Evolutionary conservation across 2,329 filamentous ascomycete species (phyloP).

Genomic region (Trichoderma afroharzianum): DNA sequence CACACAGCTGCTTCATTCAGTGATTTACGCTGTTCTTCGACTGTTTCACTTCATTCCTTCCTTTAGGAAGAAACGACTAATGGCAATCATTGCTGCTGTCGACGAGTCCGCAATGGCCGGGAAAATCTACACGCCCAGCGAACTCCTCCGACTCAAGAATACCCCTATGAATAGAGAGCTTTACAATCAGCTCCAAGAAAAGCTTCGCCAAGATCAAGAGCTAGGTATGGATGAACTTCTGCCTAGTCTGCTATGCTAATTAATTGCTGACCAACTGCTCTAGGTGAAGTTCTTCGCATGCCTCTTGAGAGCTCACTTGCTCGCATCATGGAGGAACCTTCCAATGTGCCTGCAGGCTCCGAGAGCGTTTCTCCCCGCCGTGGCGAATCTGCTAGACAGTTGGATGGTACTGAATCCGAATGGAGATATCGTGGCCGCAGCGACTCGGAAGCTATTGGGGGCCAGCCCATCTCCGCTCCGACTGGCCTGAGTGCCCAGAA

Average conservation of each 20-base stretch:
- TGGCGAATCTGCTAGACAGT: slow-evolving; percentile 28
- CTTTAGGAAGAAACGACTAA: slow-evolving; percentile 31
- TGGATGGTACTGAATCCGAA: slow-evolving; percentile 41
- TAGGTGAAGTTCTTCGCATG: slow-evolving; percentile 33
- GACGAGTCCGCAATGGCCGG: slow-evolving; percentile 38
- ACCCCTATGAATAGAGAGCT: slow-evolving; percentile 27
- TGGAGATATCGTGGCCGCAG: slow-evolving; percentile 46
- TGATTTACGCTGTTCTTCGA: slow-evolving; percentile 31
- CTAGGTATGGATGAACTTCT: slow-evolving; percentile 35
- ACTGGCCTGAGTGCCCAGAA: slow-evolving; percentile 51
- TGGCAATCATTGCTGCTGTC: slow-evolving; percentile 41
- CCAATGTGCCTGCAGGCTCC: slow-evolving; percentile 11
- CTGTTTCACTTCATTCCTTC: slow-evolving; percentile 37
- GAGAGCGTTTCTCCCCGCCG: slow-evolving; percentile 14
- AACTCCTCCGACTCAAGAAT: slow-evolving; percentile 40
- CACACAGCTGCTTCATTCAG: slow-evolving; percentile 23
- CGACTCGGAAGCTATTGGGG: slow-evolving; percentile 40
- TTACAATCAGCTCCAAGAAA: slow-evolving; percentile 28
- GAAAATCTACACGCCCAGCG: slow-evolving; percentile 40
- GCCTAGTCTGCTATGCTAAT: neutral
- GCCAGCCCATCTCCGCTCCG: slow-evolving; percentile 52
- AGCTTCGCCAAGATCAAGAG: slow-evolving; percentile 38
- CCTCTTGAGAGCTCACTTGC: slow-evolving; percentile 27
- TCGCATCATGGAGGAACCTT: slow-evolving; percentile 31
- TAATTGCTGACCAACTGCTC: neutral